phyloP scores from a whole-genome alignment of 352 stramenopile species.

The Pythium brassicae region DNA sequence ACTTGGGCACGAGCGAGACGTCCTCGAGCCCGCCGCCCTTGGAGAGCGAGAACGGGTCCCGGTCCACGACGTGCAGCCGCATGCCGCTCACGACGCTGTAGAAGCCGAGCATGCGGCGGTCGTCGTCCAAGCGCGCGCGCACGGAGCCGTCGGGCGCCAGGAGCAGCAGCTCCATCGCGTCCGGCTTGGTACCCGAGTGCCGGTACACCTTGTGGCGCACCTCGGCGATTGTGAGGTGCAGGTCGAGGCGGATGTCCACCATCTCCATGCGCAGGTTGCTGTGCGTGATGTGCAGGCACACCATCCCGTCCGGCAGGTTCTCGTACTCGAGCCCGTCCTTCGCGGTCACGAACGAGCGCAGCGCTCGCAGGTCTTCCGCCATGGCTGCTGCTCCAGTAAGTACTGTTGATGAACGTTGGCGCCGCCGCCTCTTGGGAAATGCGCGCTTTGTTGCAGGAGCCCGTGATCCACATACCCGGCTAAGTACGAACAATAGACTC shows the following conservation, averaged over 20 bases:
- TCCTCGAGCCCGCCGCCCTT: slow-evolving; percentile 95
- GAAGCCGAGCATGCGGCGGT: slow-evolving; percentile 87
- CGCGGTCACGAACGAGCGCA: slow-evolving; percentile 79
- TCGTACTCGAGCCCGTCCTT: slow-evolving; percentile 87
- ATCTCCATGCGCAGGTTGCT: slow-evolving; percentile 96
- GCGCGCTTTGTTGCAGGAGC: neutral
- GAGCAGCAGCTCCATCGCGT: slow-evolving; percentile 82
- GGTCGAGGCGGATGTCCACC: slow-evolving; percentile 96
- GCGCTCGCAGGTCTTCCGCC: slow-evolving; percentile 61
- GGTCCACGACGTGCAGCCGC: slow-evolving; percentile 94
- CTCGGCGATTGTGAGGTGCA: slow-evolving; percentile 86
- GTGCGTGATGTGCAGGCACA: slow-evolving; percentile 96
- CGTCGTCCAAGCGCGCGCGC: slow-evolving; percentile 57
- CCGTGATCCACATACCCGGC: too few species aligned
- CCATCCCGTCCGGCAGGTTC: slow-evolving; percentile 78
- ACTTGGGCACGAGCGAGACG: slow-evolving; percentile 96
- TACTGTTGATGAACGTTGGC: too few species aligned
- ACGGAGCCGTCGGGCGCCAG: slow-evolving; percentile 48
- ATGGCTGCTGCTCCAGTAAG: slow-evolving; percentile 34
- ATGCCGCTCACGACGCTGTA: slow-evolving; percentile 90
- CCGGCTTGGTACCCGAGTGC: slow-evolving; percentile 93
- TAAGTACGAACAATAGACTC: slow-evolving; percentile 6
- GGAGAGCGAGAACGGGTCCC: slow-evolving; percentile 95
- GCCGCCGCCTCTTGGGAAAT: slow-evolving; percentile 1
- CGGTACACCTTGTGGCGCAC: slow-evolving; percentile 93